Conservation (phyloP, 345 rosid genomes). For the Geranium rotundifolium region DNA sequence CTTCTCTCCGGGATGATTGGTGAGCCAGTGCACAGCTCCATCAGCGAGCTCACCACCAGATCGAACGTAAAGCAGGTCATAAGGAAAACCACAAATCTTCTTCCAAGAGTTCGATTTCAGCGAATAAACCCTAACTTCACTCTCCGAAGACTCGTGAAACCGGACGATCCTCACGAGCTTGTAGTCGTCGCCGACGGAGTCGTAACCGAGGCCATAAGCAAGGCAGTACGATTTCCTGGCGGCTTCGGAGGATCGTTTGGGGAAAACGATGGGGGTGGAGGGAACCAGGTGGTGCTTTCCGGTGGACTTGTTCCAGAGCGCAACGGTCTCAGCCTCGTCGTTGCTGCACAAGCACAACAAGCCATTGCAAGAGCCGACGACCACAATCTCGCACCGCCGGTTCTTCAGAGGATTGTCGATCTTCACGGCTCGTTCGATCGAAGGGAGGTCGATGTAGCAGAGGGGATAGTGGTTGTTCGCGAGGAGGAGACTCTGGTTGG, state of each 20-base stretch:
- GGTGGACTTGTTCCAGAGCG: neutral
- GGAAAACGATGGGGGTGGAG: conserved; percentile 19
- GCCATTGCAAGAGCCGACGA: neutral
- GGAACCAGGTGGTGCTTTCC: conserved; percentile 13
- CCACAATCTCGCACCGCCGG: neutral
- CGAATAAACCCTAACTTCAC: conserved; percentile 31
- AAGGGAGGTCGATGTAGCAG: neutral
- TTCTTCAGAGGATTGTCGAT: neutral
- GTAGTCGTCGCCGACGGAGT: conserved; percentile 29
- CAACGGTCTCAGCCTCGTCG: neutral
- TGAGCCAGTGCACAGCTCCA: conserved; percentile 47
- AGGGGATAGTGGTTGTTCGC: neutral
- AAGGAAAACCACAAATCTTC: conserved; percentile 19
- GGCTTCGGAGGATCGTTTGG: too few species aligned
- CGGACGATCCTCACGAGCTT: conserved; percentile 42
- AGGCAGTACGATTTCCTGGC: neutral
- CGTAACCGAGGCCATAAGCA: conserved; percentile 38
- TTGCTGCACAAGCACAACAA: neutral
- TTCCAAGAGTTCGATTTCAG: conserved; percentile 26
- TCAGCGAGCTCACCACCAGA: conserved; percentile 32
- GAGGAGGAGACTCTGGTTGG: neutral
- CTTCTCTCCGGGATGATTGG: neutral
- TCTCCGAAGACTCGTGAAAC: conserved; percentile 3
- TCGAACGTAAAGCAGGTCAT: conserved; percentile 12
- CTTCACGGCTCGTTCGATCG: neutral